Conservation (phyloP, 495 filamentous ascomycete genomes). For the Aspergillus indologenus region DNA sequence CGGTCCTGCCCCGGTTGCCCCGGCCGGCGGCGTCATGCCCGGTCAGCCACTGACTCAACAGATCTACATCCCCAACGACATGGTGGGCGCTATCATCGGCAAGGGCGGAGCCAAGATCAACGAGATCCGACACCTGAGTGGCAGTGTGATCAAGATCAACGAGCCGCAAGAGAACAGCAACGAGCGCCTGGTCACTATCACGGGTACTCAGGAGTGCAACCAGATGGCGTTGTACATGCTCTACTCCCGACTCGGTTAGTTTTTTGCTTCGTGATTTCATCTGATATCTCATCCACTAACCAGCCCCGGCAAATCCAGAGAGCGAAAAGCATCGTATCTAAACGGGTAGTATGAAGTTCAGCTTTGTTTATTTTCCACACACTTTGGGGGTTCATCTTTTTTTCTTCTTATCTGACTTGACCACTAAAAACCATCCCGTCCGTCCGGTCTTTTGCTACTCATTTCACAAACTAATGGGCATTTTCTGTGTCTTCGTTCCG, state of each 20-base stretch:
- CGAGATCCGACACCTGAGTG: slow-evolving; percentile 92
- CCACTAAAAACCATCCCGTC: slow-evolving; percentile 31
- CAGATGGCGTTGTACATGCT: slow-evolving; percentile 99
- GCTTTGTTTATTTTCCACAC: slow-evolving; percentile 14
- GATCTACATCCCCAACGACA: slow-evolving; percentile 98
- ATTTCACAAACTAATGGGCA: slow-evolving; percentile 16
- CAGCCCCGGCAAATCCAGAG: slow-evolving; percentile 49
- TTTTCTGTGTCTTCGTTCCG: slow-evolving; percentile 26
- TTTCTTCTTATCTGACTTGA: slow-evolving; percentile 5
- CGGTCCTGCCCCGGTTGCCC: slow-evolving; percentile 54
- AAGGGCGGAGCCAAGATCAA: slow-evolving; percentile 99
- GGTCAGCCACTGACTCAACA: slow-evolving; percentile 93
- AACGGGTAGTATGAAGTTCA: slow-evolving; percentile 11
- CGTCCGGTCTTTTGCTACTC: slow-evolving; percentile 14
- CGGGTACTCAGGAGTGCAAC: slow-evolving; percentile 95
- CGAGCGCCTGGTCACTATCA: slow-evolving; percentile 94
- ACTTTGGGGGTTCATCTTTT: slow-evolving; percentile 12
- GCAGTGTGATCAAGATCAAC: slow-evolving; percentile 99
- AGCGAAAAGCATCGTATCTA: slow-evolving; percentile 79
- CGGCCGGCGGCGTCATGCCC: slow-evolving; percentile 71
- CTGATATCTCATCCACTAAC: slow-evolving; percentile 17
- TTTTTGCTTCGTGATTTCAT: slow-evolving; percentile 14
- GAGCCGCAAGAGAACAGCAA: slow-evolving; percentile 99
- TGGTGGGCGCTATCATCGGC: slow-evolving; percentile 98
- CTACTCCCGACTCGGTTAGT: slow-evolving; percentile 92